Base-by-base conservation (phyloP, 148 eudicot genomes). In the Spergularia marina region DNA sequence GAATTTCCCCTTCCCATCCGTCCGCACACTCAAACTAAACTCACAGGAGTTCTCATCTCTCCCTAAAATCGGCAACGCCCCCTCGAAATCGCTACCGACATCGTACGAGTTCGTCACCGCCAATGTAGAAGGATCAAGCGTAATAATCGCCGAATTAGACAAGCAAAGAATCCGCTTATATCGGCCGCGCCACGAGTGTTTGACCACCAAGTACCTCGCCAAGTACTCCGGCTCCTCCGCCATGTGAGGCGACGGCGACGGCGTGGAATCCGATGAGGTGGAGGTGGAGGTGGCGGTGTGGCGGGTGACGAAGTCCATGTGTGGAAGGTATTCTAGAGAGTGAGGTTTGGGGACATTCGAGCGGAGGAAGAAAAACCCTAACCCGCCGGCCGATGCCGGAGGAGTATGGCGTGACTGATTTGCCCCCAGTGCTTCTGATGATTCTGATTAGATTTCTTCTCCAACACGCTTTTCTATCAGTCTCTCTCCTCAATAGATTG, bases 141-240 rank as follows among this genome's bases (percentile, higher is more conserved):
- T 96, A 5, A 91, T 57, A 30, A 96, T 83, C 2, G 83, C 72
- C 8, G 40, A 34, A 81, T 82, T 77, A 1, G 99, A 92, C 59
- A 96, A 82, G 76, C 99, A 96, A 25, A 96, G 63, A 44, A 96
- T 87, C 70, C 99, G 84, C 87, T 92, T 96, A 80, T 96, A 96
- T 60, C 99, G 85, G 7, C 99, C 99, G 0, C 98, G 85, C 99
- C 99, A 96, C 6, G 99, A 96, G 74, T 96, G 99, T 72, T 96
- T 96, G 10, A 96, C 75, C 12, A 91, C 98, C 73, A 86, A 30
- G 75, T 91, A 96, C 6, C 98, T 78, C 6, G 95, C 92, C 77
- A 91, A 58, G 72, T 92, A 96, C 84, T 96, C 99, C 0, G 91
- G 98, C 86, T 96, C 99, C 76, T 96, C 99, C 1, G 76, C 39